phyloP scores from a whole-genome alignment of 352 stramenopile genomes.

The Phytophthora colocasiae region DNA sequence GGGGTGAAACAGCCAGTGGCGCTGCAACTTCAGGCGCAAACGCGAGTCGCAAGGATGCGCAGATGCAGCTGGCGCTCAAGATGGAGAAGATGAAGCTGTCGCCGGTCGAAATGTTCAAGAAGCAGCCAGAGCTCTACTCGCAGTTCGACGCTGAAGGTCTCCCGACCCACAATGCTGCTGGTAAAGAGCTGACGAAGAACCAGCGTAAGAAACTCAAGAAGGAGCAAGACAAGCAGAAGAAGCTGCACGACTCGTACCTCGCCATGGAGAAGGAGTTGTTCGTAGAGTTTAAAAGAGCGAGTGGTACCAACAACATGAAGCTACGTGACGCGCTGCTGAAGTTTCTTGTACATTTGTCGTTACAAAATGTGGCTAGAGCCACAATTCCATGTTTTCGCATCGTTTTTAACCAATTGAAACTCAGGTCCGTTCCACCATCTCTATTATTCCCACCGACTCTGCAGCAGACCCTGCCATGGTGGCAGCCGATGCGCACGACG shows the following conservation, averaged over 20 bases:
- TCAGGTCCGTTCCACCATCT: conserved; percentile 2
- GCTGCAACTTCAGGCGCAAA: conserved; percentile 34
- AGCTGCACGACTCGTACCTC: conserved; percentile 77
- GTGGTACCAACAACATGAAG: conserved; percentile 10
- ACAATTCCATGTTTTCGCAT: not conserved
- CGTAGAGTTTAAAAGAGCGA: not conserved
- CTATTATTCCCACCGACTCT: conserved; percentile 1
- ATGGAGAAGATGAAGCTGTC: conserved; percentile 93
- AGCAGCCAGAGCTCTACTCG: conserved; percentile 71
- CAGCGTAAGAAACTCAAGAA: conserved; percentile 91
- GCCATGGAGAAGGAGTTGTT: conserved; percentile 36
- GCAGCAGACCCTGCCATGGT: conserved; percentile 20
- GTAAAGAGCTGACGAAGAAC: conserved; percentile 77
- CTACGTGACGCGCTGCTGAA: conserved; percentile 4
- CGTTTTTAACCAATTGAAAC: conserved; percentile 1
- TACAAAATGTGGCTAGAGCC: too few relatives aligned
- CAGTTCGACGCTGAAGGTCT: conserved; percentile 75
- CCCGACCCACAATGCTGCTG: conserved; percentile 75
- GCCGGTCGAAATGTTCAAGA: conserved; percentile 84
- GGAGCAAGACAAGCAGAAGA: conserved; percentile 90
- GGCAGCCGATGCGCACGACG: conserved; percentile 28
- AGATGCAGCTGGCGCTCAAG: conserved; percentile 90
- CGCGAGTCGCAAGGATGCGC: conserved; percentile 84
- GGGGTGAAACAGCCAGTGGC: conserved; percentile 40
- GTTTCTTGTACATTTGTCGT: too few relatives aligned